phyloP scores from a whole-genome alignment of 352 stramenopile species.

The Globisporangium iwayamae region DNA sequence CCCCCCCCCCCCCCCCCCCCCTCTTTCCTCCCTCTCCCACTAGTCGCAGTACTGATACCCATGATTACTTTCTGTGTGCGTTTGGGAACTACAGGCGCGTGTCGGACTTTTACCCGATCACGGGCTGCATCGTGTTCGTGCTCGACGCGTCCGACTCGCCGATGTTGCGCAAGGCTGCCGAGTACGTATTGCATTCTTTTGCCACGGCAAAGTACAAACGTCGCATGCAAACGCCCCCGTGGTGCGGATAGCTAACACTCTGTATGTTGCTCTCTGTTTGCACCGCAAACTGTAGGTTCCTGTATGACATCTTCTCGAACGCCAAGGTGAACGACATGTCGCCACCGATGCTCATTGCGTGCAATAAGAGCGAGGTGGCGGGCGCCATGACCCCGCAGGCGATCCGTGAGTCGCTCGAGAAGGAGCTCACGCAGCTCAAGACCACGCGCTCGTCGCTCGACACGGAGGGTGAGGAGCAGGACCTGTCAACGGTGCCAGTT shows the following conservation, averaged over 20 bases:
- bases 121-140: constrained; percentile 71
- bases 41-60: no score
- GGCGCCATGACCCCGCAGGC: constrained; percentile 41
- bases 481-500: constrained; percentile 62
- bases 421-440: constrained; percentile 85
- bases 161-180: constrained; percentile 74
- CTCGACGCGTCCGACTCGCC: constrained; percentile 60
- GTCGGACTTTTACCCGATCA: constrained; percentile 69
- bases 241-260: background rate
- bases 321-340: constrained; percentile 78
- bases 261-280: background rate
- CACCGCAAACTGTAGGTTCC: constrained; percentile 33
- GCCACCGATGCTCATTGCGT: constrained; percentile 69
- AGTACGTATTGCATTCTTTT: constrained; percentile 34
- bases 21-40: background rate
- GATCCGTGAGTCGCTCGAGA: constrained; percentile 64
- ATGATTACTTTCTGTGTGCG: background rate
- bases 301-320: constrained; percentile 86
- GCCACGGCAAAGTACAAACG: background rate
- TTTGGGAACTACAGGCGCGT: constrained; percentile 38
- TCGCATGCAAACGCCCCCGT: background rate
- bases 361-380: constrained; percentile 77
- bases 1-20: no score
- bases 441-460: constrained; percentile 83
- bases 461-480: constrained; percentile 76